These are phyloP conservation scores for Pittosporum tobira DNA, from an alignment of 129 eudicot species.

Conservation along the genomic window DNA sequence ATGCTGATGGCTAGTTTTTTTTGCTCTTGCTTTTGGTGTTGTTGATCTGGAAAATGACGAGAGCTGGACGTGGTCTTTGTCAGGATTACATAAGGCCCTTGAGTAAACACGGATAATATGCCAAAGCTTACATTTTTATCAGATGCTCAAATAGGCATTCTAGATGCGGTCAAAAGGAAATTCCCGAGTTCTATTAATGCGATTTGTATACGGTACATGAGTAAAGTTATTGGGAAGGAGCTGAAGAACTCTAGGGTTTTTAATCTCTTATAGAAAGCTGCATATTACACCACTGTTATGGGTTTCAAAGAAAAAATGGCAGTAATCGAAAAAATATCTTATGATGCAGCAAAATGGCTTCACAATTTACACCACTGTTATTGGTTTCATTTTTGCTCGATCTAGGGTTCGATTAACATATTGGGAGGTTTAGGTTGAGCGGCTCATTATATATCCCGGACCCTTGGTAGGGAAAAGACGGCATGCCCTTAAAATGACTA, in stretches of 20 bases:
- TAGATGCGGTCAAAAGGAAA: conserved; percentile 33
- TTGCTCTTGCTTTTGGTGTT: conserved; percentile 48
- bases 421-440: too few species aligned
- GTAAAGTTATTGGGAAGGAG: conserved; percentile 36
- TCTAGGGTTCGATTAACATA: too few species aligned
- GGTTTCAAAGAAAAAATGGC: conserved; percentile 35
- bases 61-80: conserved; percentile 53
- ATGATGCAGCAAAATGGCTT: conserved; percentile 49
- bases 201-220: conserved; percentile 43
- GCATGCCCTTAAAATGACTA: too few species aligned
- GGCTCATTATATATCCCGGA: too few species aligned
- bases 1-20: conserved; percentile 45
- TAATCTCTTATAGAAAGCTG: conserved; percentile 44
- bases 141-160: conserved; percentile 26
- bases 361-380: conserved; percentile 41
- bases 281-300: conserved; percentile 26
- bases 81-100: conserved; percentile 35
- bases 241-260: conserved; percentile 39
- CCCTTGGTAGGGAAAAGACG: too few species aligned
- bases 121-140: conserved; percentile 34
- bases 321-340: conserved; percentile 31
- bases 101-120: conserved; percentile 31
- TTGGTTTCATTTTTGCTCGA: too few species aligned
- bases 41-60: conserved; percentile 50
- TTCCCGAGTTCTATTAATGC: conserved; percentile 31